These are phyloP conservation scores for Mucor circinelloides DNA, from an alignment of 371 early-diverging fungal species.

Conservation along the genomic window DNA sequence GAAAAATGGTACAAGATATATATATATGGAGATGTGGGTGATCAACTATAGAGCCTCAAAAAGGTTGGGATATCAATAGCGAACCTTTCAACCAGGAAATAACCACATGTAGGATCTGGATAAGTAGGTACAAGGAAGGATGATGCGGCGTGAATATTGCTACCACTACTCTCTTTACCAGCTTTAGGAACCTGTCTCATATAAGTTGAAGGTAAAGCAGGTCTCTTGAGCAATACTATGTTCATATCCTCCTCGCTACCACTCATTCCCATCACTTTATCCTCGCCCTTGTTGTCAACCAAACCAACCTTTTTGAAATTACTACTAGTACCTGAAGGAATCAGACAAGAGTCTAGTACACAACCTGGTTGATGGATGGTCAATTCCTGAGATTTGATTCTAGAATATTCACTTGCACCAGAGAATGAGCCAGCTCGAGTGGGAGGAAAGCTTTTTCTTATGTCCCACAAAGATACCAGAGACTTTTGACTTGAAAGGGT, in stretches of 20 bases:
- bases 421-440: constrained; percentile 33
- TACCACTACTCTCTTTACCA: background rate
- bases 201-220: constrained; percentile 19
- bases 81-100: constrained; percentile 28
- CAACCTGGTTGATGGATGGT: constrained; percentile 24
- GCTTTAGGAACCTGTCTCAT: constrained; percentile 11
- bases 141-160: background rate
- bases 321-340: constrained; percentile 7
- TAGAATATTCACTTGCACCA: constrained; percentile 31
- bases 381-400: constrained; percentile 14
- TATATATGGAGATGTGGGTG: background rate
- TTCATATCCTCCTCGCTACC: background rate
- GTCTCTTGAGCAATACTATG: constrained; percentile 1
- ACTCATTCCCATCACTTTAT: background rate
- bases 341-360: constrained; percentile 26
- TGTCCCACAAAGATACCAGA: constrained; percentile 35
- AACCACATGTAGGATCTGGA: constrained; percentile 32
- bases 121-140: constrained; percentile 8
- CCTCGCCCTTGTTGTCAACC: background rate
- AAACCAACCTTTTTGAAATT: background rate
- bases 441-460: constrained; percentile 33
- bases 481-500: background rate
- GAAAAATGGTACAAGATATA: background rate
- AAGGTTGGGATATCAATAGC: constrained; percentile 31
- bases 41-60: constrained; percentile 20